Evolutionary conservation across 805 yeast species (phyloP).

Genomic region (Starmerella cellae): DNA sequence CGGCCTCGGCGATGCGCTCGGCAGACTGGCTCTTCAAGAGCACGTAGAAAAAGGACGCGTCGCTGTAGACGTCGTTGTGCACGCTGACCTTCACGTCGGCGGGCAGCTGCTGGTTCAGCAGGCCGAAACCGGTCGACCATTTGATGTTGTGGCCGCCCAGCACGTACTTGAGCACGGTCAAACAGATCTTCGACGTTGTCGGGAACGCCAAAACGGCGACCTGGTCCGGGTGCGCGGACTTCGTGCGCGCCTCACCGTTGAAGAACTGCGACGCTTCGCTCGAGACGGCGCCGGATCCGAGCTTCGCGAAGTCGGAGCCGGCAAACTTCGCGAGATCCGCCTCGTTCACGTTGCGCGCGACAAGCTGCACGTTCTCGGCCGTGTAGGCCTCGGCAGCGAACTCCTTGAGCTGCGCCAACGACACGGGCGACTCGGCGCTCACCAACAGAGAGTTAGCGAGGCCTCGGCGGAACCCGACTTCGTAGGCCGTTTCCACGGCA

Average conservation of each 20-base stretch:
- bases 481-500: conserved; percentile 69
- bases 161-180: conserved; percentile 57
- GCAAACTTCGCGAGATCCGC: conserved; percentile 58
- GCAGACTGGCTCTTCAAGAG: conserved; percentile 49
- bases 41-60: conserved; percentile 69
- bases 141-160: conserved; percentile 42
- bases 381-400: conserved; percentile 59
- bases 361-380: conserved; percentile 54
- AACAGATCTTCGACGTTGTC: conserved; percentile 45
- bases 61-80: conserved; percentile 50
- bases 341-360: conserved; percentile 60
- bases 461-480: conserved; percentile 71
- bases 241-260: conserved; percentile 49
- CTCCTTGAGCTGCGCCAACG: conserved; percentile 50
- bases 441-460: conserved; percentile 72
- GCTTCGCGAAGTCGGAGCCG: conserved; percentile 42
- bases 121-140: conserved; percentile 40
- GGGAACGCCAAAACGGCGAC: conserved; percentile 77
- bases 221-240: conserved; percentile 46
- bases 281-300: conserved; percentile 42
- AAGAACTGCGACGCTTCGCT: conserved; percentile 34
- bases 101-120: conserved; percentile 34
- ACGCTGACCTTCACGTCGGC: conserved; percentile 34
- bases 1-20: conserved; percentile 43
- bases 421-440: conserved; percentile 47